Base-by-base conservation (phyloP, 305 asterid genomes). In the Coffea humblotiana region DNA sequence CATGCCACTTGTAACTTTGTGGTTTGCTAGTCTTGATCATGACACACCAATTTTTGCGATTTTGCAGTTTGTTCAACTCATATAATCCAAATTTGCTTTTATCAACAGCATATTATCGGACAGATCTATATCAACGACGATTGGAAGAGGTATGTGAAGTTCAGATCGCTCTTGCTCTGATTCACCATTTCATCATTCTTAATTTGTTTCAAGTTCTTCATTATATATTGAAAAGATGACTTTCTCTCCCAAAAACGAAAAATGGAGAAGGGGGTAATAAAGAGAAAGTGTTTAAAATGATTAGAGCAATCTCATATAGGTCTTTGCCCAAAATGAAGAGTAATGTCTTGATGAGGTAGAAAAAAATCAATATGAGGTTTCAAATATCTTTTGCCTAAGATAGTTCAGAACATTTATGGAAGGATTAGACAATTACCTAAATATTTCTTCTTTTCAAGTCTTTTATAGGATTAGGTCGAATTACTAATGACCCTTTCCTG, bases 31-130 rank as follows among this genome's bases (percentile, higher is more conserved):
- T 11, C 23, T 61, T 82, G 63, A 61, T 72, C 25, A 37, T 70
- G 77, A 79, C 23, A 71, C 79, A 66, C 77, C 70, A 70, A 67
- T 71, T 79, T 67, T 27, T 81, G 80, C 51, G 78, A 14, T 61
- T 84, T 85, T 87, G 87, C 98, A 92, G 97, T 84, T 94, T 96
- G 82, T 94, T 96, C 88, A 90, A 83, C 68, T 96, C 98, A 58
- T 96, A 89, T 83, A 88, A 92, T 83, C 97, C 98, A 77, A 87
- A 82, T 75, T 78, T 80, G 82, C 85, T 96, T 92, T 84, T 92
- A 96, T 96, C 98, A 80, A 92, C 97, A 65, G 96, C 98, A 76
- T 92, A 91, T 84, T 87, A 91, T 81, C 95, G 97, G 81, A 92
- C 91, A 71, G 96, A 92, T 86, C 90, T 94, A 73, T 94, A 94